Evolutionary conservation across 2,329 filamentous ascomycete species (phyloP), one percentile per base, ranked within the genome.

Genomic region (Talaromyces pinophilus): DNA sequence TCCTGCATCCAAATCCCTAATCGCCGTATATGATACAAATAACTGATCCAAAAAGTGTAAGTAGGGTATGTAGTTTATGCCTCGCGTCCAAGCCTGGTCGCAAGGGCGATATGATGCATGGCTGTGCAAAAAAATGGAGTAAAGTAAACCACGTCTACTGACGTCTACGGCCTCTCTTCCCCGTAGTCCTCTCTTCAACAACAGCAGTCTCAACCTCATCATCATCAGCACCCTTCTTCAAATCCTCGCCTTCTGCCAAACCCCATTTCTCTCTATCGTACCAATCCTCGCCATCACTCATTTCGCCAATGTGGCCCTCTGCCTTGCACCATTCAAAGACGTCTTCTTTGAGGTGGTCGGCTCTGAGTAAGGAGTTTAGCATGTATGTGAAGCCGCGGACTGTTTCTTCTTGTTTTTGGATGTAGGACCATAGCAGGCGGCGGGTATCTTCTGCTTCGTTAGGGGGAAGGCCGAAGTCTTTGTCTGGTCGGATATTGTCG

Each of bases 241-340:
- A 73, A 66, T 85, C 83, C 52, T 85, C 84, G 0, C 84, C 83
- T 42, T 80, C 78, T 2, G 71, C 73, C n/a, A 89, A 74, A 0
- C 82, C 83, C 87, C 86, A 89, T 71, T 86, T 84, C 64, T 86
- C 84, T 22, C 81, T 79, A 71, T 90, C 87, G 69, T 88, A 87
- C 87, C 87, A 90, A 71, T 90, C 87, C 76, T 90, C 87, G 1
- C 87, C 87, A 71, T 90, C 87, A 63, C 85, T 88, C 86, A 89
- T 85, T 72, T 89, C 87, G 4, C 86, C 86, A 17, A 88, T 77
- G 74, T 90, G 87, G 5, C 80, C 87, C 72, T 89, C 87, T 0
- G 87, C 86, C 72, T 87, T 88, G 72, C 83, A 84, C 82, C 84
- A 87, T 68, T 85, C 83, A 71, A 84, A 84, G 1, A 89, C 86